Evolutionary conservation across 306 rosid species (phyloP).

Genomic region (Cyclanthera cordifolia): DNA sequence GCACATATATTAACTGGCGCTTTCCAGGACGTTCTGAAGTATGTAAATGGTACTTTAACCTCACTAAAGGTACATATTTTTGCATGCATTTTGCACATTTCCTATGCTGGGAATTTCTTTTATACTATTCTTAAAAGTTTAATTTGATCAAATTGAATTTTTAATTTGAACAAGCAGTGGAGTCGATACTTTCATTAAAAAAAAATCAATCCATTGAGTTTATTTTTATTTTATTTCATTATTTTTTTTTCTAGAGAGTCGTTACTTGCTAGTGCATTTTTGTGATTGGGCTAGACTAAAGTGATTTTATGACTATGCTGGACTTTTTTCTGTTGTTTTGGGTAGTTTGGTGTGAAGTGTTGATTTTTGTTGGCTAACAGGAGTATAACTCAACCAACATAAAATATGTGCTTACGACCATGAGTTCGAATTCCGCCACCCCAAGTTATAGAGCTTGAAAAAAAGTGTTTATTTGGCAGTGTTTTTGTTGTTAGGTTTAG

Average conservation of each 20-base stretch:
- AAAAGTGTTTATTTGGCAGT: neutral
- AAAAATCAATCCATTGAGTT: neutral
- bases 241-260: neutral
- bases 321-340: neutral
- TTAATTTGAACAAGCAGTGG: neutral
- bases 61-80: slow-evolving; percentile 46
- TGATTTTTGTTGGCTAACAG: no score
- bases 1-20: slow-evolving; percentile 70
- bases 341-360: neutral
- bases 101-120: neutral
- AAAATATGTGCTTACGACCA: no score
- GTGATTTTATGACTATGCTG: neutral
- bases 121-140: neutral
- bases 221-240: neutral
- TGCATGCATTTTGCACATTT: neutral
- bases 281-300: neutral
- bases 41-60: slow-evolving; percentile 52
- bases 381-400: no score
- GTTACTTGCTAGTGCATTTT: neutral
- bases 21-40: slow-evolving; percentile 74
- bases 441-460: no score
- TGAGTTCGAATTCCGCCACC: no score
- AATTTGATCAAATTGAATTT: neutral
- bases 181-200: neutral
- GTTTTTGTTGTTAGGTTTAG: neutral